Conservation (phyloP, 2,329 filamentous ascomycete species). For the Beauveria sp. region DNA sequence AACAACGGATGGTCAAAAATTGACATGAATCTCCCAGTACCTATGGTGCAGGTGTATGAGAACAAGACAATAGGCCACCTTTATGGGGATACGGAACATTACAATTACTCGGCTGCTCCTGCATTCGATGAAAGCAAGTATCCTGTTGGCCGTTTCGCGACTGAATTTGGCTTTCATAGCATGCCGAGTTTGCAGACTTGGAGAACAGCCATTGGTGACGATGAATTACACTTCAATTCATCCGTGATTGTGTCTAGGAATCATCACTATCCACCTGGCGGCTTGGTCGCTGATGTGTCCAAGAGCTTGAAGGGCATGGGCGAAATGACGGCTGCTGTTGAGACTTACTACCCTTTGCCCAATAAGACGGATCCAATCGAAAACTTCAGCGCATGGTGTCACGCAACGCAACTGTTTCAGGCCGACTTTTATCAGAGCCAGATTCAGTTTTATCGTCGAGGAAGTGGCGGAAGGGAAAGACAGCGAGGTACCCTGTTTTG, state of each 20-base stretch:
- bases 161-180: slow-evolving; percentile 10
- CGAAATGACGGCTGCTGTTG: slow-evolving; percentile 51
- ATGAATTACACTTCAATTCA: slow-evolving; percentile 11
- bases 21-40: slow-evolving; percentile 2
- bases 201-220: neutral
- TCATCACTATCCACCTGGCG: slow-evolving; percentile 39
- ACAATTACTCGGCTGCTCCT: neutral
- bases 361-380: slow-evolving; percentile 43
- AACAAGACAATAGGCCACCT: slow-evolving; percentile 5
- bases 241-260: slow-evolving; percentile 26
- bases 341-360: slow-evolving; percentile 49
- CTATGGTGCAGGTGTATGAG: slow-evolving; percentile 8
- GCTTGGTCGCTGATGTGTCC: neutral
- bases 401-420: slow-evolving; percentile 57
- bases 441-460: slow-evolving; percentile 5
- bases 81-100: slow-evolving; percentile 9
- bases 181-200: slow-evolving; percentile 11
- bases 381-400: slow-evolving; percentile 56
- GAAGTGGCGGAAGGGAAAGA: slow-evolving; percentile 39
- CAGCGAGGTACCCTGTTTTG: slow-evolving; percentile 56
- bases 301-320: slow-evolving; percentile 31
- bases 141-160: slow-evolving; percentile 8
- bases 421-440: slow-evolving; percentile 18
- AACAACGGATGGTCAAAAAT: slow-evolving; percentile 9
- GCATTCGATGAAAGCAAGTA: slow-evolving; percentile 2